Base-by-base conservation (phyloP, 805 yeast species). In the Teunomyces panamensis region DNA sequence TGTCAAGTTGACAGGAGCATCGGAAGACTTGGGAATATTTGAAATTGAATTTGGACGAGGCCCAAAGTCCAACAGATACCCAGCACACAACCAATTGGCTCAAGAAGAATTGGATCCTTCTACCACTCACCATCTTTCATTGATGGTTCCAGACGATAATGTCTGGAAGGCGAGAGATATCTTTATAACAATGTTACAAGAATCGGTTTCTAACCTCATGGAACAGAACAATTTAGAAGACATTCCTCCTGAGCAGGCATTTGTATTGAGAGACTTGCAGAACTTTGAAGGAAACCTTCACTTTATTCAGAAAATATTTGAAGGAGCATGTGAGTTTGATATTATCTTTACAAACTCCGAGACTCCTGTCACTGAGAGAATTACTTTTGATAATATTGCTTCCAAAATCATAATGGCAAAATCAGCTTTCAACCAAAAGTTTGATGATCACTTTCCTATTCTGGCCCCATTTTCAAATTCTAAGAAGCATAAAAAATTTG, bases 141-240 rank as follows among this genome's bases (percentile, higher is more conserved):
- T 91, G 54, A 73, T 69, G 16, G 84, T 88, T 3, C 96, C 96
- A 0, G 81, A 78, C 51, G 86, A 79, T 32, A 76, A 82, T 48
- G 74, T 79, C 7, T 90, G 97, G 96, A 76, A 75, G 57, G 94
- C 92, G 4, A 77, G 76, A 48, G 96, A 89, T 46, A 77, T 91
- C 4, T 89, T 83, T 59, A 68, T 81, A 60, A 79, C 89, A 0
- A 52, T 90, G 48, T 55, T 89, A 34, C 84, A 85, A 54, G 94
- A 90, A 44, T 81, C 87, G 6, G 67, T 90, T n/a, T 67, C 76
- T 45, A 62, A 67, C 4, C 58, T 84, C 26, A 55, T 71, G 27
- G 68, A 66, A 20, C 54, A 48, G 6, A 59, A 55, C 34, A 43
- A 55, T 3, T 44, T 63, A 13, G 53, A 56, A 3, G 54, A 56